Evolutionary conservation across 2,329 filamentous ascomycete genomes (phyloP).

Genomic region (Pyrenochaeta sp.): DNA sequence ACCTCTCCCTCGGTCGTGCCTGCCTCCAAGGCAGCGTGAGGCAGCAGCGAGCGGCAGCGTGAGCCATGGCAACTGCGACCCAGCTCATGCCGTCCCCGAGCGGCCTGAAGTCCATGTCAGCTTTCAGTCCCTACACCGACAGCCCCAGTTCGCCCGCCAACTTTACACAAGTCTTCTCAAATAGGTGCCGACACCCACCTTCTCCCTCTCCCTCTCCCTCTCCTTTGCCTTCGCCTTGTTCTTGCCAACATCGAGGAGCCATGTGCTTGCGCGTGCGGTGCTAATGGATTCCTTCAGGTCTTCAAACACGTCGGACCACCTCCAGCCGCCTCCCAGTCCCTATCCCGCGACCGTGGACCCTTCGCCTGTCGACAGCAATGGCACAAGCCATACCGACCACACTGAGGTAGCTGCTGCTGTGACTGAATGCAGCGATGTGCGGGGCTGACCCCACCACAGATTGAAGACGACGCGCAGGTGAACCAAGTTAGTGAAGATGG

Average conservation of each 20-base stretch:
- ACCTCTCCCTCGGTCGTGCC: slow-evolving; percentile 18
- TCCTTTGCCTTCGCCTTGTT: neutral
- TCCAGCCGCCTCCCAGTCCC: slow-evolving; percentile 58
- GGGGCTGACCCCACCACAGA: slow-evolving; percentile 52
- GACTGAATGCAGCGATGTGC: slow-evolving; percentile 1
- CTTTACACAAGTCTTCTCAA: slow-evolving; percentile 53
- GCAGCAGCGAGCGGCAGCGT: slow-evolving; percentile 12
- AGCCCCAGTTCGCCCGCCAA: slow-evolving; percentile 59
- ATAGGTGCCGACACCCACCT: slow-evolving; percentile 57
- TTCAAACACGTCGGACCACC: slow-evolving; percentile 57
- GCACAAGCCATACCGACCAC: slow-evolving; percentile 80
- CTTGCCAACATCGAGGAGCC: neutral
- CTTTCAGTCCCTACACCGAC: slow-evolving; percentile 61
- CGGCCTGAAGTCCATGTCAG: slow-evolving; percentile 50
- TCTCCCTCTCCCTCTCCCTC: neutral
- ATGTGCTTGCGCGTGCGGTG: slow-evolving; percentile 9
- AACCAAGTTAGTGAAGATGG: slow-evolving; percentile 53
- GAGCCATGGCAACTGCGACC: slow-evolving; percentile 50
- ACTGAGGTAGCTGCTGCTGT: slow-evolving; percentile 64
- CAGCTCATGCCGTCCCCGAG: slow-evolving; percentile 57
- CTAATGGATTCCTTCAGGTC: slow-evolving; percentile 51
- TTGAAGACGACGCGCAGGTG: slow-evolving; percentile 80
- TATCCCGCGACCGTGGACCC: slow-evolving; percentile 76
- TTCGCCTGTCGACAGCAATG: slow-evolving; percentile 85
- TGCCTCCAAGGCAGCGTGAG: slow-evolving; percentile 14